These are phyloP conservation scores for Thelonectria blattea DNA, from an alignment of 2,329 filamentous ascomycete species.

Conservation along the genomic window DNA sequence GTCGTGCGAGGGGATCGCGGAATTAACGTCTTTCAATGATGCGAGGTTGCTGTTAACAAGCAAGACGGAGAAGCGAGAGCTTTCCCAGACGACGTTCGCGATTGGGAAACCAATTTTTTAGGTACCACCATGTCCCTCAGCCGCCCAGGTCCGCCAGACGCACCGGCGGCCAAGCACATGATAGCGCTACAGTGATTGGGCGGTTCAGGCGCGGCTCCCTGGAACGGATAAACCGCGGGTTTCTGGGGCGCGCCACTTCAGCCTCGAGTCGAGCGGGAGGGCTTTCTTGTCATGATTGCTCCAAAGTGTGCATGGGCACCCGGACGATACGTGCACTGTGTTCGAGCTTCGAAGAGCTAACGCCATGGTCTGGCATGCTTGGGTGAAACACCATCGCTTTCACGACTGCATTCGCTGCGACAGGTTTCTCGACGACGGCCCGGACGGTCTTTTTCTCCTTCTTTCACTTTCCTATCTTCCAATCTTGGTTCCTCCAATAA, in stretches of 20 bases:
- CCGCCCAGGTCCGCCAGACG: too few species aligned
- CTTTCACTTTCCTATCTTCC: neutral
- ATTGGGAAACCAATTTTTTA: constrained; percentile 40
- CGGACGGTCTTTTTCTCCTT: constrained; percentile 7
- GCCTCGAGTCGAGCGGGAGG: constrained; percentile 9
- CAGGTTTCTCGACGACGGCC: constrained; percentile 10
- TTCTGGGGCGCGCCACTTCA: neutral
- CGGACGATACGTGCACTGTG: constrained; percentile 22
- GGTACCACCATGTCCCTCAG: constrained; percentile 21
- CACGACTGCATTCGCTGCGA: constrained; percentile 1
- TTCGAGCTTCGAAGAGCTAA: constrained; percentile 15
- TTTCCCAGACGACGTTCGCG: constrained; percentile 32
- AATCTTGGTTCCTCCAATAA: neutral
- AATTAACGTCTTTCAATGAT: constrained; percentile 34
- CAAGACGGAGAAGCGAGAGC: constrained; percentile 25
- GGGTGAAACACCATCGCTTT: constrained; percentile 20
- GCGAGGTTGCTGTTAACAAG: constrained; percentile 2
- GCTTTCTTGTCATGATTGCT: constrained; percentile 8
- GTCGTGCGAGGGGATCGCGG: neutral
- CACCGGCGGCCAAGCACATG: constrained; percentile 34
- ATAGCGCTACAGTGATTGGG: constrained; percentile 33
- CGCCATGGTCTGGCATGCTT: constrained; percentile 24
- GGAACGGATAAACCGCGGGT: constrained; percentile 23
- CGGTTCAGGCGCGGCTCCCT: constrained; percentile 9
- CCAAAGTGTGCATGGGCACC: constrained; percentile 4